These are phyloP conservation scores for Botrytis squamosa DNA, from an alignment of 2,329 filamentous ascomycete genomes.

Conservation along the genomic window DNA sequence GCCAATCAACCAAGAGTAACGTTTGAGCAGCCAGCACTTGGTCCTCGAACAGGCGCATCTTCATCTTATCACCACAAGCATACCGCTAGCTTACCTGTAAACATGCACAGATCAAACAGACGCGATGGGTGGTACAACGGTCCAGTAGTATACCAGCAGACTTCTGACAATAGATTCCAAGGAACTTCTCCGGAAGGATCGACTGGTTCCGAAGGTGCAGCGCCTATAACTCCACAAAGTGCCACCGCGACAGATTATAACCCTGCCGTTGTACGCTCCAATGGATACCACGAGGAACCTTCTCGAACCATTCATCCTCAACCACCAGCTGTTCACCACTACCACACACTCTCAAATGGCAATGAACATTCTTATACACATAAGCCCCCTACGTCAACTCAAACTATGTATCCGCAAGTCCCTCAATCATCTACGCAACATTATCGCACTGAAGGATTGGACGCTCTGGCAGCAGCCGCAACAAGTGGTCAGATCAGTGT, in stretches of 20 bases:
- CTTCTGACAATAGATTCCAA: constrained; percentile 36
- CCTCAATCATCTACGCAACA: constrained; percentile 41
- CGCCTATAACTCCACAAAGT: constrained; percentile 48
- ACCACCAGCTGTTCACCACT: constrained; percentile 29
- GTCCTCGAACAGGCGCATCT: constrained; percentile 37
- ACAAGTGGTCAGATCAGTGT: constrained; percentile 49
- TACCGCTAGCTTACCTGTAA: constrained; percentile 58
- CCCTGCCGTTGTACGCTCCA: constrained; percentile 52
- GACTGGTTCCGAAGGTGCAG: constrained; percentile 53
- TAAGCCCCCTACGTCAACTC: constrained; percentile 34
- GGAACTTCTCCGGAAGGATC: constrained; percentile 56
- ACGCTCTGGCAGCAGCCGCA: constrained; percentile 64
- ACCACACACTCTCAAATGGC: constrained; percentile 25
- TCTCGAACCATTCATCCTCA: constrained; percentile 23
- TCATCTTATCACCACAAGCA: constrained; percentile 48
- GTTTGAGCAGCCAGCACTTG: constrained; percentile 51
- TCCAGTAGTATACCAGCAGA: constrained; percentile 41
- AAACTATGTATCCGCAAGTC: constrained; percentile 37
- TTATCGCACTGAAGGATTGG: constrained; percentile 52
- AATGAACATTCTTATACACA: constrained; percentile 32
- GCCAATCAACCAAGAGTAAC: constrained; percentile 48
- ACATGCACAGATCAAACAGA: constrained; percentile 59
- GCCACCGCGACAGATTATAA: constrained; percentile 50
- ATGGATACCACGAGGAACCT: constrained; percentile 46
- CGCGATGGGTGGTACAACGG: constrained; percentile 73